Evolutionary conservation across 108 stramenopile genomes (phyloP).

Genomic region (Cyclotella baltica): DNA sequence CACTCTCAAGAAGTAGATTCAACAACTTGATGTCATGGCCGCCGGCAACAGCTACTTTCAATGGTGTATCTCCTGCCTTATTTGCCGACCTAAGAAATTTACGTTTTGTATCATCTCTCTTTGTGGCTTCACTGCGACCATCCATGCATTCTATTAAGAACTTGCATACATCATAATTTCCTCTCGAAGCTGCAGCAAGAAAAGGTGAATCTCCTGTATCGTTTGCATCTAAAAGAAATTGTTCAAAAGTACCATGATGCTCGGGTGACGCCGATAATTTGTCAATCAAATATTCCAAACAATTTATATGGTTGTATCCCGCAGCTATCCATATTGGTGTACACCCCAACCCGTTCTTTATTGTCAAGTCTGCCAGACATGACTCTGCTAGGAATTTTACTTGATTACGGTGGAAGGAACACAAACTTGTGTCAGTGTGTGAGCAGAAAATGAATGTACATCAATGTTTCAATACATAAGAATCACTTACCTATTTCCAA

Average conservation of each 20-base stretch:
- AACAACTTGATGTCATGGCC: conserved; percentile 32
- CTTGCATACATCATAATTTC: conserved; percentile 41
- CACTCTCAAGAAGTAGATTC: conserved; percentile 38
- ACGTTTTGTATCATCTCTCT: conserved; percentile 10
- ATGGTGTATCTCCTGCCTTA: conserved; percentile 47
- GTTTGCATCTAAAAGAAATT: conserved; percentile 44
- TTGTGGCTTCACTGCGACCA: not conserved
- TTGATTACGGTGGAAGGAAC: not conserved
- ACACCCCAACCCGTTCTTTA: conserved; percentile 37
- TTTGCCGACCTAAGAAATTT: conserved; percentile 41
- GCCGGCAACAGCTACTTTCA: conserved; percentile 49
- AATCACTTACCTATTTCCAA: conserved; percentile 28
- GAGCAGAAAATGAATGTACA: not conserved
- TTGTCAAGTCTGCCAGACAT: conserved; percentile 28
- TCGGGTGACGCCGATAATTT: not conserved
- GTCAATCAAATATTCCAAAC: conserved; percentile 48
- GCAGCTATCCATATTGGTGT: conserved; percentile 56
- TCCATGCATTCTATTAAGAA: conserved; percentile 33
- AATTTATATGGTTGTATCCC: conserved; percentile 46
- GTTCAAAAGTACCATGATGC: conserved; percentile 8
- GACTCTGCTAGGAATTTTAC: conserved; percentile 19
- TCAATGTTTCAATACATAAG: not conserved
- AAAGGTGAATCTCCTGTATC: conserved; percentile 57
- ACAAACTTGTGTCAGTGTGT: not conserved
- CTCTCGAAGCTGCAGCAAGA: conserved; percentile 56